Base-by-base conservation (phyloP, 768 basidiomycete genomes). In the Polyporus arcularius region DNA sequence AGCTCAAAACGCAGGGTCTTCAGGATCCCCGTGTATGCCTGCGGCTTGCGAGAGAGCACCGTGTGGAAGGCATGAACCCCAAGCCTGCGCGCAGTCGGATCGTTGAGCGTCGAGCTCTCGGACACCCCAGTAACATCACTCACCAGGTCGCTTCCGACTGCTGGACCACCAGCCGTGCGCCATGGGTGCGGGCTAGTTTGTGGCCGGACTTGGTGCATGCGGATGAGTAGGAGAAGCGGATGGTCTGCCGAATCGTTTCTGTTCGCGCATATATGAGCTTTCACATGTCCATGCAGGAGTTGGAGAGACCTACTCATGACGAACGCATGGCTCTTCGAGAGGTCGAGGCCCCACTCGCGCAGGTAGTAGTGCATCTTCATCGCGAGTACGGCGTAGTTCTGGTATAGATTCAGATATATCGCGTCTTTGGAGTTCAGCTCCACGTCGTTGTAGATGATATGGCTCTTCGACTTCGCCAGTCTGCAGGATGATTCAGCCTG, bases 321-420 rank as follows among this genome's bases (percentile, higher is more conserved):
- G 65, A 90, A 90, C 16, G 69, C 68, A 31, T 69, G 67, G 58
- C 80, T 82, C 61, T 75, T 82, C 35, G 64, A 68, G n/a, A 77
- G 65, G 52, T 76, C 74, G 16, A 78, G 62, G 14, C 81, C 78
- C 85, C 85, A 89, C 53, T 80, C 79, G 39, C 81, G 79, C 38
- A 98, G 75, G 70, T 98, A 97, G 54, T 83, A 80, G 60, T 92
- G 86, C 82, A 94, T 89, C 75, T 92, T 96, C 80, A 94, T 87
- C 0, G 90, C 92, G 3, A 86, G 80, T 45, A 97, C 72, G 32
- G 92, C 73, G 69, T 95, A 89, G 68, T 88, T 91, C 70, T 94
- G 90, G 72, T 94, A 97, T 12, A 96, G 80, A 73, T 98, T 99
- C 55, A 85, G 71, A 72, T 90, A 84, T 10, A 94, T 84, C 1